Percentiles rank a stretch among this genome's conserved stretches.
These are phyloP conservation scores for Carallia pectinifolia DNA, from an alignment of 345 rosid species.

Conservation along the genomic window DNA sequence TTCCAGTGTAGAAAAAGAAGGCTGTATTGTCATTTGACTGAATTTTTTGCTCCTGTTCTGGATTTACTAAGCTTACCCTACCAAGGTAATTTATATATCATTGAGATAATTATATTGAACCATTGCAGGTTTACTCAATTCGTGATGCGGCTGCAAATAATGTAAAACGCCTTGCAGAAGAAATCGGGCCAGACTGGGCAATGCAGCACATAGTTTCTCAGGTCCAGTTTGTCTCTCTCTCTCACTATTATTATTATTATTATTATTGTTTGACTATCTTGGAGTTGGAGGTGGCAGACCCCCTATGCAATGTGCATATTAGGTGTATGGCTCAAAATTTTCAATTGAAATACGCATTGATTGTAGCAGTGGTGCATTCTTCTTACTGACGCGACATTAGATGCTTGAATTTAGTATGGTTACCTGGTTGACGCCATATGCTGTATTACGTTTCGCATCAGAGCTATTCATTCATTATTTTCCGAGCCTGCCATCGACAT, in stretches of 20 bases:
- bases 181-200: conserved; percentile 98
- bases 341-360: too few relatives aligned
- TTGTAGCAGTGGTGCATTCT: background rate
- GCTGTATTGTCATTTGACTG: background rate
- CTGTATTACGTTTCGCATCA: too few relatives aligned
- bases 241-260: background rate
- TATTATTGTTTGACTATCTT: background rate
- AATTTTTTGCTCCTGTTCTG: background rate
- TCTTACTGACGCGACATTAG: background rate
- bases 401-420: background rate
- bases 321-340: background rate
- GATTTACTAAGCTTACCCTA: background rate
- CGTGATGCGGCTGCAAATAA: conserved; percentile 97
- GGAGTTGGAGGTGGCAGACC: background rate
- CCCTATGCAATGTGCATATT: background rate
- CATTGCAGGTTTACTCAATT: conserved; percentile 71
- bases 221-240: conserved; percentile 59
- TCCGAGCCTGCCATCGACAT: background rate
- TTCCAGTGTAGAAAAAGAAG: background rate
- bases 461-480: too few relatives aligned
- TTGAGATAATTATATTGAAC: background rate
- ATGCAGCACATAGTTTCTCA: conserved; percentile 96
- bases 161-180: conserved; percentile 93
- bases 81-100: background rate
- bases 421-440: too few relatives aligned